These are phyloP conservation scores for Boletus rubescentipes DNA, from an alignment of 768 basidiomycete species.

Conservation along the genomic window DNA sequence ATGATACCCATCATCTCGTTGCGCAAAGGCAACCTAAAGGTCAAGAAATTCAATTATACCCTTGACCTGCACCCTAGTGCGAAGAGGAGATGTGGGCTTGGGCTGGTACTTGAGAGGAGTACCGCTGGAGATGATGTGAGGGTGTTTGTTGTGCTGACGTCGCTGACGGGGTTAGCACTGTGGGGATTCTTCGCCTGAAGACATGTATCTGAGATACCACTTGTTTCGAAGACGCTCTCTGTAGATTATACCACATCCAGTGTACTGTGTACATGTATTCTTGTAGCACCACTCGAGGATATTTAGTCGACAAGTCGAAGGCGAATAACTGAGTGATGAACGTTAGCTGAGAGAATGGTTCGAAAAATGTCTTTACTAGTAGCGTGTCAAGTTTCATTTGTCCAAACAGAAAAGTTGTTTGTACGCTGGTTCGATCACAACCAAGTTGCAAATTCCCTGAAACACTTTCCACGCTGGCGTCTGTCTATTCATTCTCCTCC, in stretches of 20 bases:
- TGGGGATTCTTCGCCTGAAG: constrained; percentile 33
- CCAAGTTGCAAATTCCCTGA: not conserved
- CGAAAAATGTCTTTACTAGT: too few relatives aligned
- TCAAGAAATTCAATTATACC: constrained; percentile 23
- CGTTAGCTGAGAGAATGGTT: too few relatives aligned
- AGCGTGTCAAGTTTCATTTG: not conserved
- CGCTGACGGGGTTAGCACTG: constrained; percentile 30
- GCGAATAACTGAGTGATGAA: not conserved
- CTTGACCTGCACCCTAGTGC: constrained; percentile 34
- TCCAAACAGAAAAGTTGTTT: constrained; percentile 24
- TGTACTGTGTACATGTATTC: not conserved
- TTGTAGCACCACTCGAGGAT: not conserved
- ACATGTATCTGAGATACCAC: not conserved
- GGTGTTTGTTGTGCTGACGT: constrained; percentile 25
- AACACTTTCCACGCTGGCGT: constrained; percentile 26
- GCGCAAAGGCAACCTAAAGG: constrained; percentile 34
- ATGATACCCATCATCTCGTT: constrained; percentile 22
- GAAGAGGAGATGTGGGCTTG: constrained; percentile 40
- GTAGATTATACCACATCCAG: not conserved
- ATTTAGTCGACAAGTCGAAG: not conserved
- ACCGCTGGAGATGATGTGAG: constrained; percentile 67
- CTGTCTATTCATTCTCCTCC: constrained; percentile 29
- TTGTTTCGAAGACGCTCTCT: not conserved
- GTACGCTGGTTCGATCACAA: constrained; percentile 6
- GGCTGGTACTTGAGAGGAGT: constrained; percentile 54